These are phyloP conservation scores for Pestalotiopsis sp. DNA, from an alignment of 2,329 filamentous ascomycete genomes.

Conservation along the genomic window DNA sequence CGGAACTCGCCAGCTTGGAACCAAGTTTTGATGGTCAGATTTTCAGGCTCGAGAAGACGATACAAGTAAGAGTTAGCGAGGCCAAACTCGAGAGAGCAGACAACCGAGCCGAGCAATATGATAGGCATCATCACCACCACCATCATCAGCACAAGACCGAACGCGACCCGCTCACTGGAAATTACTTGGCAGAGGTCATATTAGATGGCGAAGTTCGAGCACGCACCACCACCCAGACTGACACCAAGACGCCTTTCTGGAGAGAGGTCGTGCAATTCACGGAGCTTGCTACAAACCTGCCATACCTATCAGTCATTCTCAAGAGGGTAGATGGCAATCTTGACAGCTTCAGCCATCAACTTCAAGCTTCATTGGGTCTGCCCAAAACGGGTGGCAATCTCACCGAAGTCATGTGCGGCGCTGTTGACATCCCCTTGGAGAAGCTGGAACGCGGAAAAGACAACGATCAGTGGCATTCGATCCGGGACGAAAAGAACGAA, in stretches of 20 bases:
- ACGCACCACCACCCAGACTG: slow-evolving; percentile 71
- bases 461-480: slow-evolving; percentile 84
- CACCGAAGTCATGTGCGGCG: slow-evolving; percentile 61
- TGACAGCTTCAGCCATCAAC: slow-evolving; percentile 47
- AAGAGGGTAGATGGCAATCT: slow-evolving; percentile 62
- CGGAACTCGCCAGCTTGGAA: slow-evolving; percentile 41
- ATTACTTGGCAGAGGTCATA: slow-evolving; percentile 79
- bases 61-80: slow-evolving; percentile 61
- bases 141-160: slow-evolving; percentile 36
- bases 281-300: slow-evolving; percentile 70
- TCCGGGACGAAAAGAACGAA: slow-evolving; percentile 76
- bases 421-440: slow-evolving; percentile 81
- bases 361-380: slow-evolving; percentile 44
- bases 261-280: slow-evolving; percentile 77
- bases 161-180: slow-evolving; percentile 56
- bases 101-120: slow-evolving; percentile 26
- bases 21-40: slow-evolving; percentile 48
- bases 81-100: slow-evolving; percentile 56
- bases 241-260: slow-evolving; percentile 79
- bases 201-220: slow-evolving; percentile 79
- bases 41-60: slow-evolving; percentile 64
- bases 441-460: slow-evolving; percentile 77
- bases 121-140: slow-evolving; percentile 34
- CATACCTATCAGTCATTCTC: slow-evolving; percentile 69
- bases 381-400: slow-evolving; percentile 41